phyloP scores from a whole-genome alignment of 768 basidiomycete species.

The Leccinum pellstonianum region DNA sequence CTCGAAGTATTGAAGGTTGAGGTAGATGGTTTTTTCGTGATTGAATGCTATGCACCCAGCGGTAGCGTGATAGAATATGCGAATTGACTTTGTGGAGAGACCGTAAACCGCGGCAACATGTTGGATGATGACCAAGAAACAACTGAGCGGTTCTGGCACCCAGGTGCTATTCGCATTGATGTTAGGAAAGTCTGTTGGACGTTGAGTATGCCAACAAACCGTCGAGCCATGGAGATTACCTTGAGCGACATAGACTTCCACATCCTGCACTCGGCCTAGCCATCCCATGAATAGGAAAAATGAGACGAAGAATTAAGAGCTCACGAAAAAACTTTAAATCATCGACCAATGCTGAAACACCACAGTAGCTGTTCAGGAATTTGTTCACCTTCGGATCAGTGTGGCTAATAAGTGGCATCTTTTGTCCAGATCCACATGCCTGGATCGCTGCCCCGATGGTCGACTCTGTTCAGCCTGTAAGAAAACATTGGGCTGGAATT shows the following conservation, averaged over 20 bases:
- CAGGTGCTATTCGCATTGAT: conserved; percentile 43
- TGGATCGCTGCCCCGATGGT: not conserved
- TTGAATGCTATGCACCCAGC: conserved; percentile 91
- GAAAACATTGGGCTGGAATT: not conserved
- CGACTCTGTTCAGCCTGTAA: not conserved
- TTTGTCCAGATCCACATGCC: not conserved
- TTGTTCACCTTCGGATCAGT: conserved; percentile 62
- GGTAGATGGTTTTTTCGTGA: conserved; percentile 74
- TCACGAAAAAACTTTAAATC: conserved; percentile 57
- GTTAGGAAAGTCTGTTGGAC: conserved; percentile 50
- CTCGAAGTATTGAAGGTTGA: conserved; percentile 83
- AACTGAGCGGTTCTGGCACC: conserved; percentile 53
- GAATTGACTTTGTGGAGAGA: conserved; percentile 66
- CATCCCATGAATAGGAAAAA: not conserved
- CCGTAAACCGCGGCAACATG: conserved; percentile 66
- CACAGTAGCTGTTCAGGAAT: conserved; percentile 71
- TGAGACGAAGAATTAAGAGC: conserved; percentile 12
- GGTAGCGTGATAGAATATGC: conserved; percentile 56
- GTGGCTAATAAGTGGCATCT: conserved; percentile 29
- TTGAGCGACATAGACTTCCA: conserved; percentile 58
- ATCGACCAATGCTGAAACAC: conserved; percentile 57
- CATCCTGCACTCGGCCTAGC: conserved; percentile 50
- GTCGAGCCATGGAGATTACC: conserved; percentile 36
- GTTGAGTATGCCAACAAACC: not conserved
- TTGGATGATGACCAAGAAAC: conserved; percentile 66